Base-by-base conservation (phyloP, 2,329 filamentous ascomycete species). In the Metarhizium robertsii region DNA sequence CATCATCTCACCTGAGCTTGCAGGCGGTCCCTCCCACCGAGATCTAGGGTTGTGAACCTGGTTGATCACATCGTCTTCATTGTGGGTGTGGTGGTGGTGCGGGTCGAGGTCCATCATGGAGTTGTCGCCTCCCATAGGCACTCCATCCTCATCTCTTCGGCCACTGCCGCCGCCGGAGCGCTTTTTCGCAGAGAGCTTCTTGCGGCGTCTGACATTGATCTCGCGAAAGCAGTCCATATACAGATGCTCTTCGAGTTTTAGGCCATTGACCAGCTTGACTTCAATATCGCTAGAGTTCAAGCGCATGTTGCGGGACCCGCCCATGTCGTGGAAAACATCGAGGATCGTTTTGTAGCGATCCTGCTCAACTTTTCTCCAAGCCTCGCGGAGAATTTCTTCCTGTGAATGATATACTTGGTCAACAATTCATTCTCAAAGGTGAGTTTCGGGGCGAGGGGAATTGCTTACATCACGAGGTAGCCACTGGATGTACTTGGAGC, bases 281-380 rank as follows among this genome's bases (percentile, higher is more conserved):
- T 79, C 75, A 43, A 82, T 70, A 57, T 80, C 77, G 34, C 69
- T 70, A 4, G 73, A 66, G 58, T 75, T 80, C 68, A 79, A 77
- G 38, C 77, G 73, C 57, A 75, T 74, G 53, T 75, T 73, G 47
- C 65, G 64, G 18, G 76, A 77, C 48, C 79, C 79, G 2, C 78
- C 77, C 32, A 73, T 67, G 53, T 80, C 76, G 57, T 73, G 71
- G 65, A 81, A 78, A 20, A 67, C 66, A 0, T 73, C 68, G 10
- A 74, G 66, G 4, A 80, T 66, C 7, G 64, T 64, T 20, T 72
- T 63, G 59, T 77, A 78, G 38, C 75, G 71, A 20, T 72, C 68
- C 48, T 69, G 69, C 59, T 80, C 77, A 30, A 72, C 65, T 14
- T 65, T 66, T 25, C 57, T 61, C 62, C 71, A 75, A 8, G 75